Percentiles rank a stretch among this genome's conserved stretches.
These are phyloP conservation scores for Phaffomyces antillensis DNA, from an alignment of 805 yeast species.

Conservation along the genomic window DNA sequence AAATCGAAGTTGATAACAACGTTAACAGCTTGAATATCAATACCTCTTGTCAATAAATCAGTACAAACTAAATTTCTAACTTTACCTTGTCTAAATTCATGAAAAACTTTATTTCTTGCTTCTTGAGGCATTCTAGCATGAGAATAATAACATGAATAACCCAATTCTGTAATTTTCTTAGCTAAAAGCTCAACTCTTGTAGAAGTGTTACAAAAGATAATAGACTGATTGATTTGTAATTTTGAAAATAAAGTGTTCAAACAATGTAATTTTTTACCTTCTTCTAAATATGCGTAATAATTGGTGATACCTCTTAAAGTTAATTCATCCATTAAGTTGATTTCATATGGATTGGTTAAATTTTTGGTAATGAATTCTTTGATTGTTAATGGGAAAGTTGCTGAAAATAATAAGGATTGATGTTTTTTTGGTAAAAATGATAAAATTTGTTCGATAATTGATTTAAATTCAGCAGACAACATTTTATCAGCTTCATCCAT, in stretches of 20 bases:
- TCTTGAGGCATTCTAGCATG: constrained; percentile 98
- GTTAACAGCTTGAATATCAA: constrained; percentile 97
- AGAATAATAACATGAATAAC: constrained; percentile 93
- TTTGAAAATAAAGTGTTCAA: constrained; percentile 90
- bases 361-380: constrained; percentile 89
- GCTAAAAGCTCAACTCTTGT: constrained; percentile 94
- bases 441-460: constrained; percentile 80
- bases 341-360: constrained; percentile 86
- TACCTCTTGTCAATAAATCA: constrained; percentile 94
- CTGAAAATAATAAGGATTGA: constrained; percentile 85
- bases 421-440: constrained; percentile 69
- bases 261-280: constrained; percentile 92
- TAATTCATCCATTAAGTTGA: constrained; percentile 95
- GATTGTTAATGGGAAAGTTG: constrained; percentile 94
- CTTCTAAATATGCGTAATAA: constrained; percentile 97
- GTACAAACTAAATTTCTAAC: constrained; percentile 97
- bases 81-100: constrained; percentile 96
- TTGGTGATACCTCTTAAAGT: constrained; percentile 95
- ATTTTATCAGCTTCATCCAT: constrained; percentile 99
- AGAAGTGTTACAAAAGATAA: constrained; percentile 95
- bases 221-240: constrained; percentile 91
- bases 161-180: constrained; percentile 91
- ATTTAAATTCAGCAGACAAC: constrained; percentile 84
- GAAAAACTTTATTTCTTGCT: constrained; percentile 96
- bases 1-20: constrained; percentile 97